phyloP scores from a whole-genome alignment of 345 rosid genomes.

The Trapa incisa region DNA sequence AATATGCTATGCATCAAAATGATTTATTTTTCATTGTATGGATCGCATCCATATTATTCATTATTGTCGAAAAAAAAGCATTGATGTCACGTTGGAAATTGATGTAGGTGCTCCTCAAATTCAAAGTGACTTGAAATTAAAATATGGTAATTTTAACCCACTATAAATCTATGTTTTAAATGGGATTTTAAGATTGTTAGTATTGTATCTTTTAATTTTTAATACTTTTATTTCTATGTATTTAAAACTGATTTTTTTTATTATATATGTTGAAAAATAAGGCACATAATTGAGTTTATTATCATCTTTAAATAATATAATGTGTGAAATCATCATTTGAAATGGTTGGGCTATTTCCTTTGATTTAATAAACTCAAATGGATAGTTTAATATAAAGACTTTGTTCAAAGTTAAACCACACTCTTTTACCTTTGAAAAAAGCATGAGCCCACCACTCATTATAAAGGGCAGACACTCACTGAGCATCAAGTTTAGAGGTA shows the following conservation, averaged over 20 bases:
- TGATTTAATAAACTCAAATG: background rate
- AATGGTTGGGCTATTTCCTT: background rate
- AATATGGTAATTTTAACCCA: no score
- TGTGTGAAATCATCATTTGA: no score
- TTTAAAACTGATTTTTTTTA: no score
- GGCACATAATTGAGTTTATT: no score
- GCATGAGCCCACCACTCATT: background rate
- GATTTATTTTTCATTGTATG: no score
- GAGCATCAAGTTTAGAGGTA: constrained; percentile 2
- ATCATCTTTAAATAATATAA: no score
- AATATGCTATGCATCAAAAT: no score
- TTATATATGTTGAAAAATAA: no score
- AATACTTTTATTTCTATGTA: no score
- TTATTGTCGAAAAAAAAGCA: background rate
- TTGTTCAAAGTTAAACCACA: background rate
- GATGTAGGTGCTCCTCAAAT: background rate
- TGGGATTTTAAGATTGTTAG: no score
- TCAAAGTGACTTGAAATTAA: background rate
- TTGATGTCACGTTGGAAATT: background rate
- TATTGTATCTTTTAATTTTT: no score
- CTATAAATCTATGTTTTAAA: no score
- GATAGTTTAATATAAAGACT: background rate
- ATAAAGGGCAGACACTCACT: background rate
- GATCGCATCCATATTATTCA: background rate
- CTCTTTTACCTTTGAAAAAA: constrained; percentile 1